phyloP scores from a whole-genome alignment of 352 stramenopile species.

The Nothophytophthora sp. region DNA sequence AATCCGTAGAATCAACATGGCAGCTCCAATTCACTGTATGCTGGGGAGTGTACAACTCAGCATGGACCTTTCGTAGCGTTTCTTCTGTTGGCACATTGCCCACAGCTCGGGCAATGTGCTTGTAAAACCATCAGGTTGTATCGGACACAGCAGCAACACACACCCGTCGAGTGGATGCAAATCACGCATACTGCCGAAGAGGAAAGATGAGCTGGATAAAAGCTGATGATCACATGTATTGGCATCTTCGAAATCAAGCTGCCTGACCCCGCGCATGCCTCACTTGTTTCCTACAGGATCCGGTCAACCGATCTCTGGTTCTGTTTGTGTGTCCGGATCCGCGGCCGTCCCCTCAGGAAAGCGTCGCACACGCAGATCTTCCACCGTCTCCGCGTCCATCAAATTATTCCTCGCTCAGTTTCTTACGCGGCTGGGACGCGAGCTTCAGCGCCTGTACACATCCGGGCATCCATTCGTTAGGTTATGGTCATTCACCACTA shows the following conservation, averaged over 20 bases:
- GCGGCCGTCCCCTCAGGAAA: background rate
- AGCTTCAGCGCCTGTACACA: slow-evolving; percentile 62
- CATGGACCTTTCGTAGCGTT: too few species aligned
- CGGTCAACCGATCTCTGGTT: background rate
- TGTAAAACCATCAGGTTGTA: too few species aligned
- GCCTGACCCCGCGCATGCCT: too few species aligned
- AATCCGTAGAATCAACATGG: slow-evolving; percentile 13
- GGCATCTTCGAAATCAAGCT: background rate
- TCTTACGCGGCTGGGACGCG: slow-evolving; percentile 51
- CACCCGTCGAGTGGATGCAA: too few species aligned
- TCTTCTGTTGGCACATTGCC: too few species aligned
- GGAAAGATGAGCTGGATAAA: background rate
- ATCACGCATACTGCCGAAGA: too few species aligned
- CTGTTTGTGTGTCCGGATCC: background rate
- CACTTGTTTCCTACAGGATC: background rate
- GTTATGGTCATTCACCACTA: background rate
- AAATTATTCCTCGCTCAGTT: slow-evolving; percentile 52
- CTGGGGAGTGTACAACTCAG: too few species aligned
- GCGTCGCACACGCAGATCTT: background rate
- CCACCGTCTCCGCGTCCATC: background rate
- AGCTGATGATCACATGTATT: background rate
- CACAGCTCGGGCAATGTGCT: too few species aligned
- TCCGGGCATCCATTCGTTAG: background rate
- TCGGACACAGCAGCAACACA: too few species aligned
- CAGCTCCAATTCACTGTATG: too few species aligned